Evolutionary conservation across 805 yeast species (phyloP).

Genomic region (Suhomyces pyralidae): DNA sequence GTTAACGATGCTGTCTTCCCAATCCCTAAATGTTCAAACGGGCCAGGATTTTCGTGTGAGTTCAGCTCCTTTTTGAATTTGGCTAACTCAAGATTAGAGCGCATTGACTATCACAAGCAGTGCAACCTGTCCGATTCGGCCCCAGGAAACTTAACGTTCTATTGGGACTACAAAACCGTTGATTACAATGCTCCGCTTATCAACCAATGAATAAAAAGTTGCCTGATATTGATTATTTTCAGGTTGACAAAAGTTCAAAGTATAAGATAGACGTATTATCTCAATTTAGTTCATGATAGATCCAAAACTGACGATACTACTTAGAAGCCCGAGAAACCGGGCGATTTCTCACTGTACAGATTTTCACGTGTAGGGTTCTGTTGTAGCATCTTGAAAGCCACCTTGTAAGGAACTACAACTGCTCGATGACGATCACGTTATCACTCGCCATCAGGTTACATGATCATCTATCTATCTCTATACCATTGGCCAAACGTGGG

Average conservation of each 20-base stretch:
- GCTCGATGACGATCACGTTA: too few relatives aligned
- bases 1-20: slow-evolving; percentile 16
- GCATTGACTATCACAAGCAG: slow-evolving; percentile 23
- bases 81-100: slow-evolving; percentile 26
- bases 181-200: slow-evolving; percentile 19
- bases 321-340: too few relatives aligned
- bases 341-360: too few relatives aligned
- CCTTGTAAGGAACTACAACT: too few relatives aligned
- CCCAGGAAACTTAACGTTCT: slow-evolving; percentile 29
- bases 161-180: slow-evolving; percentile 36
- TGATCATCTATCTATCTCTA: too few relatives aligned
- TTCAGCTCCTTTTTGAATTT: slow-evolving; percentile 26
- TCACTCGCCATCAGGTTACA: too few relatives aligned
- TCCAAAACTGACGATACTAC: too few relatives aligned
- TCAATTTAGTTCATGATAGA: too few relatives aligned
- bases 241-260: not conserved
- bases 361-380: too few relatives aligned
- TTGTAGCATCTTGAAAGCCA: too few relatives aligned
- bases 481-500: too few relatives aligned
- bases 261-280: not conserved
- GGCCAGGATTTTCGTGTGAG: slow-evolving; percentile 21
- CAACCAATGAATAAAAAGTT: not conserved
- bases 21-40: slow-evolving; percentile 8
- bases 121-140: slow-evolving; percentile 24
- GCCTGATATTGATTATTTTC: not conserved